phyloP scores from a whole-genome alignment of 1,139 yeast genomes.

The Debaryomyces udenii region DNA sequence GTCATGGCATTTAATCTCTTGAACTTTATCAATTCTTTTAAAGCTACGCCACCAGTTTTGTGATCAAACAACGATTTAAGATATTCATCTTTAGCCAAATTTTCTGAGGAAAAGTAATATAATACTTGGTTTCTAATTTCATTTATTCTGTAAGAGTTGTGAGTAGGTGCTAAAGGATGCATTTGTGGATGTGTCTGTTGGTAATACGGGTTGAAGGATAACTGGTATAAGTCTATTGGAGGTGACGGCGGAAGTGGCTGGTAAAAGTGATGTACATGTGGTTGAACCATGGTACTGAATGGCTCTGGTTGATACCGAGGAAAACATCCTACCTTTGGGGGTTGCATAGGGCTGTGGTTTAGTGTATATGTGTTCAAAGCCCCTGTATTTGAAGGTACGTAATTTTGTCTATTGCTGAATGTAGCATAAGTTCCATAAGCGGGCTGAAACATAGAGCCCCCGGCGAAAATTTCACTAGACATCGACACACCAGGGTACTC shows the following conservation, averaged over 20 bases:
- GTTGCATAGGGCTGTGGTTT: neutral
- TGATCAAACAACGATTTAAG: slow-evolving; percentile 24
- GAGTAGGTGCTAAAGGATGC: neutral
- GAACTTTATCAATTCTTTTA: slow-evolving; percentile 23
- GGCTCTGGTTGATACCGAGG: neutral
- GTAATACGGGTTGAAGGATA: slow-evolving; percentile 4
- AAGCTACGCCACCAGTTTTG: slow-evolving; percentile 22
- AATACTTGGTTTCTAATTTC: slow-evolving; percentile 22
- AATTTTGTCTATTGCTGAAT: neutral
- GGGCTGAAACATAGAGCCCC: neutral
- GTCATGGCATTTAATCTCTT: slow-evolving; percentile 23
- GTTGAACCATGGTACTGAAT: neutral
- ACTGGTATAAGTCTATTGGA: neutral
- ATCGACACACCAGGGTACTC: slow-evolving; percentile 1
- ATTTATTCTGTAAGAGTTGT: slow-evolving; percentile 3
- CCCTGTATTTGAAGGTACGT: no score
- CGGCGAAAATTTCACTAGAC: neutral
- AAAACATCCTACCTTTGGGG: neutral
- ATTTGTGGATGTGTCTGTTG: neutral
- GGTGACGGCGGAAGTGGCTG: slow-evolving; percentile 1
- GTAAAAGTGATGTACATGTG: neutral
- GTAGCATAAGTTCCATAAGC: neutral
- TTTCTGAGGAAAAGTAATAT: slow-evolving; percentile 31
- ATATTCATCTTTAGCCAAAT: slow-evolving; percentile 28
- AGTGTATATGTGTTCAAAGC: no score